Percentiles rank a stretch among this genome's conserved stretches.
Conservation (phyloP, 345 rosid species). For the Linum trigynum region DNA sequence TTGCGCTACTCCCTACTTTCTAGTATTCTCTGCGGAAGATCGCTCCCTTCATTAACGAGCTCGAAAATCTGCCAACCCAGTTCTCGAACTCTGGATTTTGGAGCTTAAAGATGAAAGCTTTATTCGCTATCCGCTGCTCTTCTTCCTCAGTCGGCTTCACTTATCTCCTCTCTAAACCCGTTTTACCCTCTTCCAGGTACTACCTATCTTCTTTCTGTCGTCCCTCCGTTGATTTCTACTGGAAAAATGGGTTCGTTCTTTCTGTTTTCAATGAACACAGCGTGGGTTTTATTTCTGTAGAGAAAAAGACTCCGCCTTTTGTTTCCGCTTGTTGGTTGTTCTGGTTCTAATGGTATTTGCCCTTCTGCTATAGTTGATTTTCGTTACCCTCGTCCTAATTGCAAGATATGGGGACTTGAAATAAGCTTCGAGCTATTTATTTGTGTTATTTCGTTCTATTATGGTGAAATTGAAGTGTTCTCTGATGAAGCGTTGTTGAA, state of each 20-base stretch:
- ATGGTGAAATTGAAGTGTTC: too few species aligned
- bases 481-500: background rate
- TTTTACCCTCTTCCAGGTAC: slow-evolving; percentile 5
- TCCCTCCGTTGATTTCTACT: too few species aligned
- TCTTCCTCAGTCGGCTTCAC: background rate
- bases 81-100: background rate
- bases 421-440: background rate
- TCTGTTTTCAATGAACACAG: background rate
- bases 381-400: background rate
- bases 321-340: background rate
- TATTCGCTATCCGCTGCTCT: background rate
- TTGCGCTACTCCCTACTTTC: too few species aligned
- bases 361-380: too few species aligned
- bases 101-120: background rate
- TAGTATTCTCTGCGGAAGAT: too few species aligned
- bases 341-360: background rate
- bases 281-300: background rate
- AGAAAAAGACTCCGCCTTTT: background rate
- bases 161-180: background rate
- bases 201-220: background rate
- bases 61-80: background rate
- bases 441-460: too few species aligned
- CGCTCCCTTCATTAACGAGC: background rate
- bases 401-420: background rate
- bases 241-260: background rate